Evolutionary conservation across 202 grass and related monocot genomes (phyloP), one percentile per base, ranked within the genome.

Genomic region (Hordeum pubiflorum): DNA sequence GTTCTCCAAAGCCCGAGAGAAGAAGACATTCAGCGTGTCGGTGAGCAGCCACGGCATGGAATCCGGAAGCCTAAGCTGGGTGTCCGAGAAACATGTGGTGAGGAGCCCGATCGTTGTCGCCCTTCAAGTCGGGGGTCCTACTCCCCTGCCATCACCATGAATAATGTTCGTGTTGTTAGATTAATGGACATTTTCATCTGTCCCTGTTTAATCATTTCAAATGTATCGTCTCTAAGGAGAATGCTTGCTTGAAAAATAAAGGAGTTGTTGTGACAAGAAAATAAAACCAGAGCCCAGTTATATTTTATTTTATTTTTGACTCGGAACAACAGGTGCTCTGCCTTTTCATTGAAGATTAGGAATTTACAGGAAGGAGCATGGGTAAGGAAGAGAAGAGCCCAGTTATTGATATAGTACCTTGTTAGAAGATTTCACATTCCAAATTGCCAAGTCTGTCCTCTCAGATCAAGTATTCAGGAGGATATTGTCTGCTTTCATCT

Each of bases 1-100:
- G 1, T 84, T 88, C 48, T 20, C 44, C 1, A 60, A 80, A 20
- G 48, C n/a, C 9, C 43, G 57, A 0, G 81, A 88, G 69, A 88
- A 52, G 80, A 79, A 18, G 38, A 54, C 14, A 17, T 80, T 80
- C 10, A 72, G 20, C 0, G 62, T 88, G 14, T 61, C 50, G 0
- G 77, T 73, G 3, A 62, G 67, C 3, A 29, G 72, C 71, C 52
- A n/a, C 10, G 4, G 17, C 2, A 1, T 9, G 9, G 6, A 0
- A n/a, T 17, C 34, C 18, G 48, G 48, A 52, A 52, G 48, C 48
- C 17, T 52, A 13, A 52, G 48, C 48, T 52, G 48, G 48, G 48
- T 52, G 6, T 52, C 48, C 0, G 48, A 7, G 15, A 52, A 52
- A n/a, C 48, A 52, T 5, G 48, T 52, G 48, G 48, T 52, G 48